Base-by-base conservation (phyloP, 352 stramenopile species). In the Chrysophaeum taylorii region DNA sequence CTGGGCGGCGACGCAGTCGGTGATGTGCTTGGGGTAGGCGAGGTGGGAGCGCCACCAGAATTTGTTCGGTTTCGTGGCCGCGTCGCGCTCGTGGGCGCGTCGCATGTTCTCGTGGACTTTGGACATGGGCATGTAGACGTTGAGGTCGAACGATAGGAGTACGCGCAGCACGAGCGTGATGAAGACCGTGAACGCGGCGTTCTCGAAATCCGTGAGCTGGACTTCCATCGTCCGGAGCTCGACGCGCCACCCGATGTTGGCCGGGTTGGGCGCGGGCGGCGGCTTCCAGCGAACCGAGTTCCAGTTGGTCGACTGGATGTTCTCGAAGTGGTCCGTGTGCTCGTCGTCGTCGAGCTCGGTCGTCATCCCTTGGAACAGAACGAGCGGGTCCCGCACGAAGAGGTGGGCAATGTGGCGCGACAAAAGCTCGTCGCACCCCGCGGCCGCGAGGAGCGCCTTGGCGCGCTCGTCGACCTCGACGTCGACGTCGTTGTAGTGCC, bases 301-400 rank as follows among this genome's bases (percentile, higher is more conserved):
- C 96, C 96, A 99, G 78, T 99, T 99, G 29, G 95, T 99, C 75
- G 89, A 97, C 85, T 99, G 96, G 72, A 99, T 98, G 78, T 96
- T 98, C 81, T 99, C 94, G 79, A 97, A 98, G 78, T 99, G 94
- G 72, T 98, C 94, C 4, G 87, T 94, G 63, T 83, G 81, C 31
- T 75, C 84, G 25, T 80, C 75, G 71, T 96, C 87, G 70, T 94
- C 84, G 25, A 94, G 81, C 74, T 92, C 85, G 66, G 87, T 78
- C 31, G 93, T 81, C 48, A 74, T 79, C 27, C 84, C 85, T 53
- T 89, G 76, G 70, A 92, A 93, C 53, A 91, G 80, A 33, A 98
- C 94, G 12, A 99, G 81, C 63, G 94, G 94, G 83, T 98, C 95
- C 72, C 96, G 89, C 72, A 98, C 95, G 74, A 99, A 99, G 35